Evolutionary conservation across 225 moss, liverwort and hornwort genomes (phyloP), one percentile per base, ranked within the genome.

Genomic region (Lunularia cruciata): DNA sequence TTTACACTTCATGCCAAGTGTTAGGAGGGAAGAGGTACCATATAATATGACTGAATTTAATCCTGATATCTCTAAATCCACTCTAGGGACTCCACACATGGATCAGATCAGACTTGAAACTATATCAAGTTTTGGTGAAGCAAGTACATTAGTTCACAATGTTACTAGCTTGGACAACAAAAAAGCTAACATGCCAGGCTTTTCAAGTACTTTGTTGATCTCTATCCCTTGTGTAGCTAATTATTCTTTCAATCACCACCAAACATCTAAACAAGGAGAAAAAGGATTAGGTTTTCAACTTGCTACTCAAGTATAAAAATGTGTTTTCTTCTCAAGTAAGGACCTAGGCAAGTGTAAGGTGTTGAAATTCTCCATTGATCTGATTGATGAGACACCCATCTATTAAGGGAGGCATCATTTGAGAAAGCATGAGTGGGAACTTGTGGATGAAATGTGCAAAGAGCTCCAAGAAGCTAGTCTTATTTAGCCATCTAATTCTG

Each of bases 311-410:
- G 49, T 4, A 68, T 23, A 15, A 49, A 14, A 22, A 56, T 56
- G 52, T 53, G 11, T 70, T 70, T 57, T 55, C 8, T 70, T 70
- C 34, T 70, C 56, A 10, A 70, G 55, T 54, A 56, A 56, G 38
- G 69, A 70, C 39, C 49, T 70, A 22, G 54, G 55, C 4, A 56
- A 51, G 30, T 72, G 60, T 60, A 72, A 40, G 18, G 28, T 48
- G 0, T n/a, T 38, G 28, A 19, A 60, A 30, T 60, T 61, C 43
- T 2, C 59, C 18, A 72, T 72, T 33, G 30, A 43, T 13, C 13
- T 72, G 19, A 33, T 1, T 23, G 60, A 60, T 32, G 28, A 58
- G 46, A 47, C 42, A 46, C 60, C 59, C 5, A 47, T 72, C 14
- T 60, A 30, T 33, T 18, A 33, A 19, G 7, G 7, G 4, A 57